Base-by-base conservation (phyloP, 116 monocot species). In the Iris pallida region DNA sequence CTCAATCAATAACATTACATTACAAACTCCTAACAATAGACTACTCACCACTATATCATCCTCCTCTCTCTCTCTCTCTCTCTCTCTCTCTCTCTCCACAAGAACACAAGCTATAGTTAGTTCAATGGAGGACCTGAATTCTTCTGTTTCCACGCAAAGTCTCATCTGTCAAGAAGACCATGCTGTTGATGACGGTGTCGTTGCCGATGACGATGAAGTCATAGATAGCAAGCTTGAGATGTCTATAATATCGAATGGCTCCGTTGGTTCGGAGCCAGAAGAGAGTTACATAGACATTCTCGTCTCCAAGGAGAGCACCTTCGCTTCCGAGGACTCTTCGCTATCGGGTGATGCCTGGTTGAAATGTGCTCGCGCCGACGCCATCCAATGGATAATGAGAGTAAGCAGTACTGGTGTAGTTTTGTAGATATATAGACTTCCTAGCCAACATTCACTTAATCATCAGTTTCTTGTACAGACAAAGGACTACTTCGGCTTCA, bases 371-470 rank as follows among this genome's bases (percentile, higher is more conserved):
- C 96, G 96, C 49, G 66, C 82, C 17, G 83, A 76, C 48, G 81
- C 86, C 16, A 64, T 96, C 47, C 70, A 68, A 55, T 96, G 96
- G 96, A 91, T 96, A 68, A 78, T 91, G n/a, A 80, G 75, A 63
- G 96, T 96, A 66, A 47, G 76, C 54, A 42, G 13, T 6, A 49
- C 6, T 41, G 57, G 8, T 7, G 43, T 47, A 8, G 4, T 19
- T 45, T 19, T 45, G 16, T 7, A 4, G 5, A 57, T 18, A 57
- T 6, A 57, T 45, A 14, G 57, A 18, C 42, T 47, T 47, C 20
- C 19, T 42, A 4, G 20, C 40, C 71, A 30, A 16, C 19, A 54
- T 20, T 16, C 2, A 12, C 52, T 47, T 40, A 12, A 41, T 63
- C 48, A 55, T 40, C 46, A 48, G 17, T 44, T 16, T 47, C 42